These are phyloP conservation scores for Cymbopogon citratus DNA, from an alignment of 176 grass and related monocot genomes.

Conservation along the genomic window DNA sequence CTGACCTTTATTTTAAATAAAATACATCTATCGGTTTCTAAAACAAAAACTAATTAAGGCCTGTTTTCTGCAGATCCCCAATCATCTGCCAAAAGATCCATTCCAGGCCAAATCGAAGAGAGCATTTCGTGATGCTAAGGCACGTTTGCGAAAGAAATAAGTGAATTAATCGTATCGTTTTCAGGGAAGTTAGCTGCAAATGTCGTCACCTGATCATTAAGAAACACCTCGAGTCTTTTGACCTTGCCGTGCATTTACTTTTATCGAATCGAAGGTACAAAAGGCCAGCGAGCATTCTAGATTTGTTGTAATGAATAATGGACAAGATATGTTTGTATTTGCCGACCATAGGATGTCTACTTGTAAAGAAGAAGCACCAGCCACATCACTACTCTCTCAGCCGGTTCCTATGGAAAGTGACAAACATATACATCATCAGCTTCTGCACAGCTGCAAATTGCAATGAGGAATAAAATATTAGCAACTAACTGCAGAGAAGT, in stretches of 20 bases:
- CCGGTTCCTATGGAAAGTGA: background rate
- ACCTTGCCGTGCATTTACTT: background rate
- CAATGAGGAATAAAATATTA: background rate
- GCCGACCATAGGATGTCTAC: slow-evolving; percentile 19
- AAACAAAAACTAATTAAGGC: background rate
- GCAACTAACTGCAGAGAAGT: background rate
- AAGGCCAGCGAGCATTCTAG: background rate
- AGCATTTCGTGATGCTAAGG: background rate
- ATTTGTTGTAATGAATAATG: background rate
- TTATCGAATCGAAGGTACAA: background rate
- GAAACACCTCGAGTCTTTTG: background rate
- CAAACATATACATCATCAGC: background rate
- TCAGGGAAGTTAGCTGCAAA: background rate
- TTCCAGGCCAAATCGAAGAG: background rate
- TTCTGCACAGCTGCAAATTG: background rate
- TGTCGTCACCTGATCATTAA: slow-evolving; percentile 13
- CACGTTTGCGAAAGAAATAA: background rate
- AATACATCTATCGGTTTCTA: background rate
- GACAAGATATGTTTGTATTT: slow-evolving; percentile 38
- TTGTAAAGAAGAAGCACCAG: background rate
- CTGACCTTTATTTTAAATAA: background rate
- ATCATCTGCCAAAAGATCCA: background rate
- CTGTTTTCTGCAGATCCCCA: background rate
- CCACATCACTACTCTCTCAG: background rate
- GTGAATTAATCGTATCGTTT: background rate